These are phyloP conservation scores for Coemansia sp. DNA, from an alignment of 192 early-diverging fungal genomes.

Conservation along the genomic window DNA sequence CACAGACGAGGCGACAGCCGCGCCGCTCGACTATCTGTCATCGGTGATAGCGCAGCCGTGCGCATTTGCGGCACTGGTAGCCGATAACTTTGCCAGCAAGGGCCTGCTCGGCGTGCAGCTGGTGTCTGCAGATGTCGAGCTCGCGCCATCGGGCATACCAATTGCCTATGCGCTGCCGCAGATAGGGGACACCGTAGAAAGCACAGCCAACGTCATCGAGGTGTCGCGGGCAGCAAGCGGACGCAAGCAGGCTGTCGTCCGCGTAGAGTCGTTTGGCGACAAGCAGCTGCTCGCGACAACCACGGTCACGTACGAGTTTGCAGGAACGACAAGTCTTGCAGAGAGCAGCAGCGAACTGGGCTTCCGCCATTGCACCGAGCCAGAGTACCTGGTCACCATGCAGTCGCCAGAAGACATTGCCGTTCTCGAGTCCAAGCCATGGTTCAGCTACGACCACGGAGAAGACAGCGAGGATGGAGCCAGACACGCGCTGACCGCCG, in stretches of 20 bases:
- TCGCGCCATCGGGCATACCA: conserved; percentile 59
- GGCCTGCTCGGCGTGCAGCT: conserved; percentile 83
- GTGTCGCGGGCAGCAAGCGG: conserved; percentile 40
- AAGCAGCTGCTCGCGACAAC: conserved; percentile 49
- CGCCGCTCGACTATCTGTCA: conserved; percentile 92
- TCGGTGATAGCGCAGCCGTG: conserved; percentile 81
- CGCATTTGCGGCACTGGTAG: conserved; percentile 68
- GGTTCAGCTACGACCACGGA: conserved; percentile 59
- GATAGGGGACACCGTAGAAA: conserved; percentile 71
- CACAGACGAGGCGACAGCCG: conserved; percentile 60
- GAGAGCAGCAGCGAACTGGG: conserved; percentile 62
- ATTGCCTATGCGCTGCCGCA: conserved; percentile 27
- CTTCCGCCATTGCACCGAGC: conserved; percentile 74
- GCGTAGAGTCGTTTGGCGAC: conserved; percentile 59
- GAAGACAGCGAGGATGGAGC: too few relatives aligned
- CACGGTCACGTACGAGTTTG: conserved; percentile 12
- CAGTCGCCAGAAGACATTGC: conserved; percentile 71
- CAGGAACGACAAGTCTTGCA: conserved; percentile 40
- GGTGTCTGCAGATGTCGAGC: conserved; percentile 74
- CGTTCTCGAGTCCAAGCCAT: conserved; percentile 83
- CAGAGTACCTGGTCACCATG: conserved; percentile 65
- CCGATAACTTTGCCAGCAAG: conserved; percentile 75
- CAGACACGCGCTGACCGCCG: conserved; percentile 30
- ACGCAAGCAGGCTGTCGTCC: conserved; percentile 81
- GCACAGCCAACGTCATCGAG: conserved; percentile 67